Base-by-base conservation (phyloP, 495 filamentous ascomycete species). In the Aspergillus olivimuriae region DNA sequence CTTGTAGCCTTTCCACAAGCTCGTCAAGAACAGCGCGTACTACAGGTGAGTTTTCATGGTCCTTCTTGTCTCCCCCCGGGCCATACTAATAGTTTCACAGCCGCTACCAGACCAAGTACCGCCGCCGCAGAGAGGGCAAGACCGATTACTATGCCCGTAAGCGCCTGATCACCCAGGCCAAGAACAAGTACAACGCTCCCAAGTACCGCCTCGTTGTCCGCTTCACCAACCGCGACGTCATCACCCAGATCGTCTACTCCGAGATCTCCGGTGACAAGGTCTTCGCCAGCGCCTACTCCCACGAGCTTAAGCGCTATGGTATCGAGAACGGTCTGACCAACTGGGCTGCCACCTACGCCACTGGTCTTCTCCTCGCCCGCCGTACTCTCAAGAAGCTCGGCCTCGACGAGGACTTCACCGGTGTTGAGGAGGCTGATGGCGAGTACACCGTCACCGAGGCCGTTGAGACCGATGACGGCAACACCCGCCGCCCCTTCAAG, bases 91-190 rank as follows among this genome's bases (percentile, higher is more conserved):
- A 33, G 48, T 38, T 47, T n/a, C 38, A 41, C 69, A 95, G 90
- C 64, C 89, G 92, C 69, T 99, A 86, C 78, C 92, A 99, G 79
- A 95, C 91, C 70, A 99, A 99, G 83, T 99, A 96, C 86, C 91
- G 87, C 75, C 89, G 92, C 69, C 84, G 92, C 67, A 83, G 92
- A 51, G 67, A 82, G 69, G 92, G 92, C 68, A 99, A 97, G 86
- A 99, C 92, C 74, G 92, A 99, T 68, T 99, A 99, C 87, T 97
- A 95, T 70, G 92, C 92, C 65, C 92, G 92, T 75, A 95, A 96
- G 84, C 86, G 92, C 62, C 78, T 99, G 73, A 94, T 95, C 82
- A 90, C 88, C 74, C 92, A 99, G 80, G 92, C 92, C 72, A 99
- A 97, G 89, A 97, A 97, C 87, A 97, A 97, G 82, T 98, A 96